Base-by-base conservation (phyloP, 495 filamentous ascomycete genomes). In the Lophiostoma macrostomum region DNA sequence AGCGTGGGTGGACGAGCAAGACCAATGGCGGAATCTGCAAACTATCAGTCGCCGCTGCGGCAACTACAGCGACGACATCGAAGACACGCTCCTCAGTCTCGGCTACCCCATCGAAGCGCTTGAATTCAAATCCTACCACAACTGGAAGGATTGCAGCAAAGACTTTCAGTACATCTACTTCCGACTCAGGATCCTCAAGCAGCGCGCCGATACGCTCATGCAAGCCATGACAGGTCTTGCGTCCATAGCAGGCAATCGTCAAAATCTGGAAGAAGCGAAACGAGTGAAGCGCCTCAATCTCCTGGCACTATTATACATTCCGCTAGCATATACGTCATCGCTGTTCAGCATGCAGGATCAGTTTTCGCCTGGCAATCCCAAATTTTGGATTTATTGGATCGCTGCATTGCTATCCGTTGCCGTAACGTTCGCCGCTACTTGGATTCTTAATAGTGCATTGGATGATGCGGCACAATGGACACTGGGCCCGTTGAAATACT, bases 341-440 rank as follows among this genome's bases (percentile, higher is more conserved):
- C 37, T 61, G 41, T 61, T 61, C 36, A 61, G 58, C 34, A 61
- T 61, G 58, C 32, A 40, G 25, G 53, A 57, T 30, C 30, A 35
- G 11, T 61, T 45, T 27, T 47, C 52, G 14, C 58, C 58, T 3
- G 53, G 53, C 5, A 34, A 38, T 11, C 28, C 23, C 2, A 28
- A 52, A n/a, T 61, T 61, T 27, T 61, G 58, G 58, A 42, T 61
- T 5, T 61, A 61, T 49, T 61, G 58, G 58, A 53, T 57, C n/a
- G 30, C 29, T 12, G 45, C 52, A 8, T 18, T 61, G 13, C 4
- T n/a, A 5, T 23, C 45, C 1, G 40, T 57, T 13, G 16, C 38
- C 0, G 0, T 61, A 5, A 61, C 58, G 13, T 45, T 61, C 16
- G 6, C 32, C 24, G 28, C 27, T 1, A 56, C 58, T 0, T 52